Evolutionary conservation across 495 filamentous ascomycete species (phyloP), one percentile per base, ranked within the genome.

Genomic region (Trichodelitschia bisporula): DNA sequence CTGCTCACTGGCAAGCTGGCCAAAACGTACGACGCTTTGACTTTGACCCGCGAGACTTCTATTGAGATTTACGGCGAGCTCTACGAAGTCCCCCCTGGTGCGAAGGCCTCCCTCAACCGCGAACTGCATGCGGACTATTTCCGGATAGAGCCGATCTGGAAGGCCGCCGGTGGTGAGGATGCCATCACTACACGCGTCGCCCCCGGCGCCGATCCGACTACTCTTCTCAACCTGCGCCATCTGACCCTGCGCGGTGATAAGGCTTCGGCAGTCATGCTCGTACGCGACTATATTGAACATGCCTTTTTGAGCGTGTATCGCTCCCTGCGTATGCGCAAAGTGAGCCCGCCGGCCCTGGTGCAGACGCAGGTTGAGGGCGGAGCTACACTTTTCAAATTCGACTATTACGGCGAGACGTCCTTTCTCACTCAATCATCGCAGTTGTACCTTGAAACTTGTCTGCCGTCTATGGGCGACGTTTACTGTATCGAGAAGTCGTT

Each of bases 401-500:
- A 78, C 48, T 99, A 95, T 62, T 99, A 95, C 54, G 77, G 72
- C 40, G 75, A 93, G 51, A 70, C 71, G 46, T 77, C 89, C 36
- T 99, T 78, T 50, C 64, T 99, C 33, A 99, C 86, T 10, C 86
- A 99, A 53, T 93, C 84, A 0, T 91, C 80, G 5, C 86, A 99
- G 56, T 66, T 99, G 15, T 99, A 99, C 51, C 77, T 99, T 34
- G 86, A 99, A 57, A 95, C 89, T 18, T 82, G 75, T 35, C 58
- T 99, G 10, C 79, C 80, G 11, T 78, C 73, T 15, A 58, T 93
- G 35, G 86, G 86, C 34, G 75, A 93, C 42, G 82, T 92, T 36
- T 99, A 79, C 64, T 93, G 84, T 50, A 78, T 99, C 37, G 84
- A 90, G 56, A 86, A 90, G 41, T 95, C 86, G 8, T 99, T 95